Evolutionary conservation across 441 rosid species (phyloP).

Genomic region (Manihot esculenta): DNA sequence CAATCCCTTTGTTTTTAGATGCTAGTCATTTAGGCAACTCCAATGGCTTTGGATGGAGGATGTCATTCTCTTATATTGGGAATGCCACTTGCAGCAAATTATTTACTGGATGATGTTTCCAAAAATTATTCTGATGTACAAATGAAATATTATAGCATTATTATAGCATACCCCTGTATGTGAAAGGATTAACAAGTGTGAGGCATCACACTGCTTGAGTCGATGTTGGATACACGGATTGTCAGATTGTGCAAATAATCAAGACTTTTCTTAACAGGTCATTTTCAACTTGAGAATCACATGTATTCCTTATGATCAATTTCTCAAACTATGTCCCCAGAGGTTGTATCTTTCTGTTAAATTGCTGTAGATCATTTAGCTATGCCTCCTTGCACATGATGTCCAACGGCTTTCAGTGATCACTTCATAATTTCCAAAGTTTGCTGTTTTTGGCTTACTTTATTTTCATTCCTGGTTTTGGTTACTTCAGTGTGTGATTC

Average conservation of each 20-base stretch:
- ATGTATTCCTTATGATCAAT: background rate
- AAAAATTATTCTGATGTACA: background rate
- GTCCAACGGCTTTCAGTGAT: background rate
- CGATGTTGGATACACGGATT: too few relatives aligned
- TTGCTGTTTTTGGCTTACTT: background rate
- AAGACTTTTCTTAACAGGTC: background rate
- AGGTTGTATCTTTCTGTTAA: background rate
- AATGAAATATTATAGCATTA: too few relatives aligned
- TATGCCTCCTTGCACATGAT: background rate
- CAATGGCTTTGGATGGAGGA: background rate
- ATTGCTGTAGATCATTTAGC: background rate
- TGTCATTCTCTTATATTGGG: background rate
- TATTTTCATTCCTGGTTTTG: constrained; percentile 1
- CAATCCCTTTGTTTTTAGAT: background rate
- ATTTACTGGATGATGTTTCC: background rate
- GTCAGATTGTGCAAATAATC: too few relatives aligned
- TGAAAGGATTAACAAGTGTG: too few relatives aligned
- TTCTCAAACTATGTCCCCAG: background rate
- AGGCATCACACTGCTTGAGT: too few relatives aligned
- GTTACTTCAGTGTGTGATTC: background rate
- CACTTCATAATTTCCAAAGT: background rate
- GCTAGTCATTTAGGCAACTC: background rate
- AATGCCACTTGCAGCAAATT: background rate
- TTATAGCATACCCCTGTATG: too few relatives aligned
- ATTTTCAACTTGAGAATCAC: constrained; percentile 2